Evolutionary conservation across 2,329 filamentous ascomycete species (phyloP).

Genomic region (Hypoxylon rubiginosum): DNA sequence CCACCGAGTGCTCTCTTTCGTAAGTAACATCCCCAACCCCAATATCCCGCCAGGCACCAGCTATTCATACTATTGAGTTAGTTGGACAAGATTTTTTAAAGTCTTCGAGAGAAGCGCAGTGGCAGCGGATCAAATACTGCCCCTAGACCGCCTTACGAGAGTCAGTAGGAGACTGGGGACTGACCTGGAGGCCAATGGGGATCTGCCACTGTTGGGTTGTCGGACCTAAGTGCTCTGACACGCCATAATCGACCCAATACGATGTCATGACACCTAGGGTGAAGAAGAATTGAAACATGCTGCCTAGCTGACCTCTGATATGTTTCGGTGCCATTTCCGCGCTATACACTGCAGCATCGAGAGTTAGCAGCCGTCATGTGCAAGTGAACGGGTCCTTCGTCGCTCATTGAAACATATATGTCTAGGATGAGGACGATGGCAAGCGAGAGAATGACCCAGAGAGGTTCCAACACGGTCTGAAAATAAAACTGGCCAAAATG

Average conservation of each 20-base stretch:
- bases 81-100: constrained; percentile 38
- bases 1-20: constrained; percentile 64
- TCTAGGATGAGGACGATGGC: not conserved
- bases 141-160: not conserved
- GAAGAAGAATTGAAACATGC: constrained; percentile 61
- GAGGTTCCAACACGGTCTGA: not conserved
- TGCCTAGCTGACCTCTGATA: constrained; percentile 54
- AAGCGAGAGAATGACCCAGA: not conserved
- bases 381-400: not conserved
- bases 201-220: constrained; percentile 64
- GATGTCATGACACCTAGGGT: constrained; percentile 58
- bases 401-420: not conserved
- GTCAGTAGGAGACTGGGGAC: not conserved
- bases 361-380: not conserved
- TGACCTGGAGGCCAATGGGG: constrained; percentile 61
- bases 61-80: constrained; percentile 10
- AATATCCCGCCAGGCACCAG: constrained; percentile 55
- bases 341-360: constrained; percentile 51
- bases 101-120: no score
- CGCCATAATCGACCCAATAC: constrained; percentile 63
- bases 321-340: constrained; percentile 62
- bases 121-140: constrained; percentile 47
- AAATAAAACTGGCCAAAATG: not conserved
- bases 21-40: constrained; percentile 63
- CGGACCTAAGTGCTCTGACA: constrained; percentile 54